phyloP scores from a whole-genome alignment of 306 rosid species.

The Abrus precatorius region DNA sequence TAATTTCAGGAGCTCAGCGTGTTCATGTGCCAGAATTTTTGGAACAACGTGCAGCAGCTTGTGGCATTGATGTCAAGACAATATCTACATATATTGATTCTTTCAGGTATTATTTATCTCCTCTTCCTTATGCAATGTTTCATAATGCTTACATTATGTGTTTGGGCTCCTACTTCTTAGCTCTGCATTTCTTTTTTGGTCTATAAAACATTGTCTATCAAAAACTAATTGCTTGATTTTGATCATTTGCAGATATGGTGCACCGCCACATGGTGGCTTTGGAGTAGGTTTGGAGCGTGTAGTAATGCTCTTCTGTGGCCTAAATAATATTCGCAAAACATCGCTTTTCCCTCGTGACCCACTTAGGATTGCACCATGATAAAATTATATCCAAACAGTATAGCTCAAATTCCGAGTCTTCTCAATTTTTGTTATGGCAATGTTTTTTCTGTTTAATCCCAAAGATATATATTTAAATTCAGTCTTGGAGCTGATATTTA shows the following conservation, averaged over 20 bases:
- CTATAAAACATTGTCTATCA: background rate
- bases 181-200: background rate
- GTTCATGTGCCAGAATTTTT: slow-evolving; percentile 80
- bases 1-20: slow-evolving; percentile 98
- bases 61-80: slow-evolving; percentile 80
- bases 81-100: slow-evolving; percentile 84
- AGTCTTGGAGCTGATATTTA: slow-evolving; percentile 18
- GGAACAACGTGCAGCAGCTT: slow-evolving; percentile 77
- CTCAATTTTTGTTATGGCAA: background rate
- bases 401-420: background rate
- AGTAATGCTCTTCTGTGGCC: slow-evolving; percentile 89
- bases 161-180: background rate
- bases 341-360: slow-evolving; percentile 95
- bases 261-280: slow-evolving; percentile 93
- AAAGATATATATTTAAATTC: background rate
- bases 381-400: background rate
- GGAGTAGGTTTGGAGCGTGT: slow-evolving; percentile 98
- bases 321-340: slow-evolving; percentile 86
- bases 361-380: slow-evolving; percentile 62
- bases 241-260: slow-evolving; percentile 78
- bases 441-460: slow-evolving; percentile 2
- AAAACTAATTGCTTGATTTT: slow-evolving; percentile 30
- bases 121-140: background rate
- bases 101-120: slow-evolving; percentile 69
- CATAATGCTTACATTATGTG: background rate